Evolutionary conservation across 2,329 filamentous ascomycete species (phyloP).

Genomic region (Nigrospora osmanthi): DNA sequence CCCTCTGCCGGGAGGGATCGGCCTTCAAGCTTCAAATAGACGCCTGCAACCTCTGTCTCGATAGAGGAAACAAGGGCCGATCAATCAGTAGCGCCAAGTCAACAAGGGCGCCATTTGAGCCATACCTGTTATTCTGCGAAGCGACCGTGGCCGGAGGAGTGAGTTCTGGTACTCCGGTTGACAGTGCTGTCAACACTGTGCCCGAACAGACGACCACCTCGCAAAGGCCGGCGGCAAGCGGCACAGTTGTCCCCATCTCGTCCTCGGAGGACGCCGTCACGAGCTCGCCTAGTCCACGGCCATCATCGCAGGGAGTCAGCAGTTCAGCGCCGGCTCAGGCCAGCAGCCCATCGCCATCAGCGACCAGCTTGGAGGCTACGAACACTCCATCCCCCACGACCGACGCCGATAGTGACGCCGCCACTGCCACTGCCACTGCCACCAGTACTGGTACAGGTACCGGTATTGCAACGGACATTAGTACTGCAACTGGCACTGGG

Average conservation of each 20-base stretch:
- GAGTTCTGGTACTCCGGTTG: slow-evolving; percentile 1
- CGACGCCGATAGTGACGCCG: background rate
- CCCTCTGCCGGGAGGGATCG: slow-evolving; percentile 35
- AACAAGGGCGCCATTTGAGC: slow-evolving; percentile 27
- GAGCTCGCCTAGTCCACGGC: too few species aligned
- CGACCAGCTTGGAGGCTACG: too few species aligned
- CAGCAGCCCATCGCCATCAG: too few species aligned
- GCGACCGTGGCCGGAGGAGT: background rate
- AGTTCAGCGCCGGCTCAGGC: too few species aligned
- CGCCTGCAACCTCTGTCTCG: slow-evolving; percentile 36
- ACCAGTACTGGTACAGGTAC: background rate
- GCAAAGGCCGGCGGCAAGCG: too few species aligned
- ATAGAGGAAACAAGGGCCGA: slow-evolving; percentile 9
- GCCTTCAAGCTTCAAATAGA: slow-evolving; percentile 28
- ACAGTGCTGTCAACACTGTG: too few species aligned
- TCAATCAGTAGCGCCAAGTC: slow-evolving; percentile 24
- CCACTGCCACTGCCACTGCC: background rate
- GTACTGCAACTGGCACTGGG: background rate
- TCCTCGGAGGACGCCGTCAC: too few species aligned
- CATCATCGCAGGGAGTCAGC: too few species aligned
- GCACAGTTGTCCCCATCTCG: too few species aligned
- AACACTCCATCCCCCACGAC: background rate
- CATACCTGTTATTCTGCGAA: slow-evolving; percentile 39
- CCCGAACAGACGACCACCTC: too few species aligned
- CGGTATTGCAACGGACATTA: background rate